Evolutionary conservation across 2,329 filamentous ascomycete genomes (phyloP).

Genomic region (Colletotrichum navitas): DNA sequence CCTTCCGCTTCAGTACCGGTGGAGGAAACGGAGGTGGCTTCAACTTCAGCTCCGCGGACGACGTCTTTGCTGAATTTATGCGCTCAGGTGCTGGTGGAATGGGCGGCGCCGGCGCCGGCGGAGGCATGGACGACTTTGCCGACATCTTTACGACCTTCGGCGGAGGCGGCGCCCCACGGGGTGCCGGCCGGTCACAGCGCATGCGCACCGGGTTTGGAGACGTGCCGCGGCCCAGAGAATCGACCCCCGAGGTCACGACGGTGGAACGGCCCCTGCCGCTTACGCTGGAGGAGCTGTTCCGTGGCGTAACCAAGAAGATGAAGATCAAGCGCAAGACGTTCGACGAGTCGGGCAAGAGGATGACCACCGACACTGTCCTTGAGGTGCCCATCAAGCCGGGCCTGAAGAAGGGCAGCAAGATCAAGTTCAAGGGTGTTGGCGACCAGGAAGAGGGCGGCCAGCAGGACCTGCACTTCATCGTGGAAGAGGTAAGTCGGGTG

Average conservation of each 20-base stretch:
- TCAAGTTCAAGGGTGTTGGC: constrained; percentile 97
- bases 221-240: constrained; percentile 52
- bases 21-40: constrained; percentile 72
- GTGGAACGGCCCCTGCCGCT: constrained; percentile 87
- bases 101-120: constrained; percentile 54
- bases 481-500: constrained; percentile 81
- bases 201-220: constrained; percentile 55
- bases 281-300: constrained; percentile 88
- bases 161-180: constrained; percentile 52
- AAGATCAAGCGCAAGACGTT: constrained; percentile 98
- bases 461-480: constrained; percentile 94
- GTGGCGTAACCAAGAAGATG: constrained; percentile 93
- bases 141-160: constrained; percentile 69
- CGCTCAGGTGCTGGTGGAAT: constrained; percentile 65
- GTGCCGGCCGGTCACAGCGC: constrained; percentile 57
- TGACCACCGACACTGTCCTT: constrained; percentile 87
- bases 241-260: constrained; percentile 88
- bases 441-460: constrained; percentile 97
- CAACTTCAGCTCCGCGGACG: constrained; percentile 84
- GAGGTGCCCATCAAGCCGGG: constrained; percentile 97
- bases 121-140: constrained; percentile 60
- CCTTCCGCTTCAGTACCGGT: constrained; percentile 74
- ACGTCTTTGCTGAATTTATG: constrained; percentile 88
- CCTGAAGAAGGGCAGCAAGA: constrained; percentile 96
- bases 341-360: constrained; percentile 86